Evolutionary conservation across 2,329 filamentous ascomycete species (phyloP), one percentile per base, ranked within the genome.

Genomic region (Trichoderma semiorbis): DNA sequence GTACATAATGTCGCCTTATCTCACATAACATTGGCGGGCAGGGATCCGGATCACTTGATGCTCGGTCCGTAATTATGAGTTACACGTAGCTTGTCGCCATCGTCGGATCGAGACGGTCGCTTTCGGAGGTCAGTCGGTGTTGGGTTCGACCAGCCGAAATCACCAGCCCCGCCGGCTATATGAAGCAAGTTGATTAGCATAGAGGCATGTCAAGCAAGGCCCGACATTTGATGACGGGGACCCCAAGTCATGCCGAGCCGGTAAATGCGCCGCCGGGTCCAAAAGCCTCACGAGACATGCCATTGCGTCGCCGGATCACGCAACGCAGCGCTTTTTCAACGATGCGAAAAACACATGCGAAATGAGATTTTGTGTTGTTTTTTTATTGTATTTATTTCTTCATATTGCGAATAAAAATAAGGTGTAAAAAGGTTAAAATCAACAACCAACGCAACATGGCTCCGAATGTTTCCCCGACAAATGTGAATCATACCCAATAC

Each of bases 401-500:
- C 21, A 18, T 68, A 43, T 68, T 68, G 53, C 21, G 26, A 60
- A 60, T 60, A 34, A 53, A 14, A 53, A 65, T 50, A 34, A 53
- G 26, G 58, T 36, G 36, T 55, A 26, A 43, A 43, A 58, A 43
- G n/a, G 12, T 39, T 30, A 32, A 68, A 64, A 68, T 60, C 65
- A 47, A 39, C 65, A 68, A 43, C 39, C 55, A 66, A 66, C 50
- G 32, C 65, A 55, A 60, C 18, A 67, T 30, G 68, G 60, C 68
- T 70, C 68, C 68, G 24, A 64, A 58, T 63, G 62, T 55, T 14
- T 39, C 68, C 64, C 70, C 57, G 30, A 30, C 32, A 36, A 62
- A 67, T 63, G 36, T 61, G 55, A 62, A 21, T 69, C 24, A 65
- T 64, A 50, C 70, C 70, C 32, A 60, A 67, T 72, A 72, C 70